Evolutionary conservation across 306 rosid species (phyloP).

Genomic region (Neltuma alba): DNA sequence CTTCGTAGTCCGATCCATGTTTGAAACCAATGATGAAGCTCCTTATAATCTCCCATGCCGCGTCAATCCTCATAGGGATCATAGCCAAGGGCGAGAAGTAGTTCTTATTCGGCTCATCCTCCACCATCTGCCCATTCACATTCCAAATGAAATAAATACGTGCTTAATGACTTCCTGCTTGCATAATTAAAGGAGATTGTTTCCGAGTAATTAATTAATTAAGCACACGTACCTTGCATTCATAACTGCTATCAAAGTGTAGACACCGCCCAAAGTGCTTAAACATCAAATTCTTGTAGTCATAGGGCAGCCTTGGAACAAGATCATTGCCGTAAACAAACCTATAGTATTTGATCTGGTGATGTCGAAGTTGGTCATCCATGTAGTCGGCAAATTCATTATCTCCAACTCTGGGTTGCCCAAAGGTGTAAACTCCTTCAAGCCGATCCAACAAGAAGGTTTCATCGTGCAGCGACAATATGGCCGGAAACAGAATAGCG

Average conservation of each 20-base stretch:
- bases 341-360: constrained; percentile 51
- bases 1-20: no score
- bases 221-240: background rate
- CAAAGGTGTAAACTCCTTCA: constrained; percentile 71
- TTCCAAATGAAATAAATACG: no score
- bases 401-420: constrained; percentile 78
- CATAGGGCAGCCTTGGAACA: constrained; percentile 65
- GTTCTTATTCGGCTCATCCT: no score
- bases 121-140: no score
- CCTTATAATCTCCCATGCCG: no score
- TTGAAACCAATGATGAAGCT: no score
- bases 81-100: no score
- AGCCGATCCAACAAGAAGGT: constrained; percentile 47
- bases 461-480: constrained; percentile 55
- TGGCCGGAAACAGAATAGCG: constrained; percentile 41
- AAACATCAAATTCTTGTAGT: constrained; percentile 47
- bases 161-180: no score
- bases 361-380: constrained; percentile 37
- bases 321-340: constrained; percentile 60
- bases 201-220: no score
- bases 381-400: constrained; percentile 47
- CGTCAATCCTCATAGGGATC: no score
- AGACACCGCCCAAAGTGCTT: constrained; percentile 70
- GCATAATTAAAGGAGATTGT: no score
- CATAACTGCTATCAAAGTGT: constrained; percentile 45